Conservation (phyloP, 768 basidiomycete genomes). For the Tricholomella constricta region DNA sequence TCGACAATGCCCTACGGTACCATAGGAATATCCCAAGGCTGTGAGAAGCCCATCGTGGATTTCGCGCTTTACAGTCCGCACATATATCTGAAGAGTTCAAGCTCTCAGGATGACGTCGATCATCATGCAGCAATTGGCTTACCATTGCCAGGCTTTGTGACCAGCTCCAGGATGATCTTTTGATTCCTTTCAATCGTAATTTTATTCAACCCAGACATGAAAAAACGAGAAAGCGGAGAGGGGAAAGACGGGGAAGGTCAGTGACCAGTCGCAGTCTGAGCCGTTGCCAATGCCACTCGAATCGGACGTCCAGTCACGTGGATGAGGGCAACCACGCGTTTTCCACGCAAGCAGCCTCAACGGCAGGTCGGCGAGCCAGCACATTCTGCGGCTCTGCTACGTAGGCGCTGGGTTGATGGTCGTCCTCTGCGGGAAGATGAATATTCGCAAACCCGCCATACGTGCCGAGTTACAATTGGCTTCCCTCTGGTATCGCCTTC, state of each 20-base stretch:
- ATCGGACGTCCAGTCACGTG: too few species aligned
- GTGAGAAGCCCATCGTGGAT: conserved; percentile 87
- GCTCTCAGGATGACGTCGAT: conserved; percentile 12
- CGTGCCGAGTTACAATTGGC: too few species aligned
- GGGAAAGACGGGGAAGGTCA: background rate
- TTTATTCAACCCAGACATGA: conserved; percentile 50
- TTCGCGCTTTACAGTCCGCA: conserved; percentile 88
- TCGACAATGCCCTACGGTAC: conserved; percentile 37
- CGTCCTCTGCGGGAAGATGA: too few species aligned
- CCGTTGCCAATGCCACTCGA: background rate
- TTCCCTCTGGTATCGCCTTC: too few species aligned
- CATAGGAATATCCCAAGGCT: conserved; percentile 91
- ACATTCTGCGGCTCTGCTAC: too few species aligned
- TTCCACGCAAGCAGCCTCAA: too few species aligned
- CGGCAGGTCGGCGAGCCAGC: too few species aligned
- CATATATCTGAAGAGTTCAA: conserved; percentile 62
- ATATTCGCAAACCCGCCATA: too few species aligned
- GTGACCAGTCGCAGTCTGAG: background rate
- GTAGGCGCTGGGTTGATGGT: too few species aligned
- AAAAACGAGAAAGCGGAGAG: background rate
- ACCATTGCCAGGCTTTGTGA: conserved; percentile 80
- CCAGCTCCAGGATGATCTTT: conserved; percentile 67
- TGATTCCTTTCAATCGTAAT: conserved; percentile 67
- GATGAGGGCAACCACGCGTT: too few species aligned
- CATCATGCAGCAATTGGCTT: conserved; percentile 21